These are phyloP conservation scores for Apiotrichum brassicae DNA, from an alignment of 1,284 basidiomycete genomes.

Conservation along the genomic window DNA sequence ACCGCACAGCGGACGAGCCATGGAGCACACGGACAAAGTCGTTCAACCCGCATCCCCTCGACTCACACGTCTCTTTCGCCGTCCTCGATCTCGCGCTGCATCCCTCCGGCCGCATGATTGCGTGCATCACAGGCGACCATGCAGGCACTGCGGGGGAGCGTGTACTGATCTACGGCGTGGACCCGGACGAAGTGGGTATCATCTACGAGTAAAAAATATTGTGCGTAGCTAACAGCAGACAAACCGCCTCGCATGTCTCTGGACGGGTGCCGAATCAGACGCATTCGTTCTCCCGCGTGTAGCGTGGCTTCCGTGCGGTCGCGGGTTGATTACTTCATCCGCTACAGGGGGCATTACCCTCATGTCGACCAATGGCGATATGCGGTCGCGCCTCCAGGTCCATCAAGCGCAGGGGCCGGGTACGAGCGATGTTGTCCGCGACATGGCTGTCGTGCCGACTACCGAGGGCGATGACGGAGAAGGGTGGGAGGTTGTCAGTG, in stretches of 20 bases:
- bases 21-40: slow-evolving; percentile 29
- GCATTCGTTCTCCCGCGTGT: slow-evolving; percentile 46
- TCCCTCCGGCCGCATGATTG: slow-evolving; percentile 39
- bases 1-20: too few species aligned
- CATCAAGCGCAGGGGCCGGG: slow-evolving; percentile 32
- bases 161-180: slow-evolving; percentile 24
- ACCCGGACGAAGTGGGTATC: slow-evolving; percentile 25
- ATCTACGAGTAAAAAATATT: too few species aligned
- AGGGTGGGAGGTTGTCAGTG: slow-evolving; percentile 39
- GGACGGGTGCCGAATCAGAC: slow-evolving; percentile 41
- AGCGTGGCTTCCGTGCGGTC: slow-evolving; percentile 42
- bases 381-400: slow-evolving; percentile 32
- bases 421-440: slow-evolving; percentile 38
- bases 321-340: slow-evolving; percentile 38
- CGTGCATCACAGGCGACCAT: slow-evolving; percentile 46
- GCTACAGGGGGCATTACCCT: slow-evolving; percentile 42
- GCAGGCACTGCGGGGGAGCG: slow-evolving; percentile 33
- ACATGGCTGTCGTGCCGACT: slow-evolving; percentile 12
- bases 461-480: neutral
- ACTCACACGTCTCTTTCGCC: slow-evolving; percentile 51
- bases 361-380: slow-evolving; percentile 30
- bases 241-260: slow-evolving; percentile 37
- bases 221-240: slow-evolving; percentile 20
- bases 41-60: slow-evolving; percentile 44
- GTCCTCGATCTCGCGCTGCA: slow-evolving; percentile 55